phyloP scores from a whole-genome alignment of 2,329 filamentous ascomycete genomes.

The Sordariomycetes sp. region DNA sequence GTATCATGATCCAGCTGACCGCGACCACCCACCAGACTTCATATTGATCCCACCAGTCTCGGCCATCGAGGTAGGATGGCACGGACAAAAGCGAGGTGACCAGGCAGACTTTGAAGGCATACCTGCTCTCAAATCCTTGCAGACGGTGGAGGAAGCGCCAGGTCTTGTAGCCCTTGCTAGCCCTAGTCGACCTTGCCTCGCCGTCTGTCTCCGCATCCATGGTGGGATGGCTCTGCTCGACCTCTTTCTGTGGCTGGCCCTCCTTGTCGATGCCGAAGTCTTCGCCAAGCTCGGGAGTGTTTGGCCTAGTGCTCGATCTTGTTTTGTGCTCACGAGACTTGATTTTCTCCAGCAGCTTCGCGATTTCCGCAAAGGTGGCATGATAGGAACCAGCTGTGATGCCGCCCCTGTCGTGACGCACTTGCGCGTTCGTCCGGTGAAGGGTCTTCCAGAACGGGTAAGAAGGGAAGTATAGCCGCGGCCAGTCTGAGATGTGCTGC shows the following conservation, averaged over 20 bases:
- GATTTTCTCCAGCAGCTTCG: slow-evolving; percentile 30
- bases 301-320: slow-evolving; percentile 3
- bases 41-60: slow-evolving; percentile 44
- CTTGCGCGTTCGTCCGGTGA: slow-evolving; percentile 44
- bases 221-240: slow-evolving; percentile 22
- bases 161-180: slow-evolving; percentile 31
- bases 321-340: slow-evolving; percentile 27
- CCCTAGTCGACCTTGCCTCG: slow-evolving; percentile 20
- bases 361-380: slow-evolving; percentile 33
- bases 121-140: slow-evolving; percentile 49
- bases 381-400: slow-evolving; percentile 43
- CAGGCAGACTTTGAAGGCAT: slow-evolving; percentile 46
- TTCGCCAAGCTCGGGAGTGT: slow-evolving; percentile 8
- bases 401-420: slow-evolving; percentile 49
- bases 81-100: slow-evolving; percentile 41
- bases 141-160: slow-evolving; percentile 42
- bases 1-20: slow-evolving; percentile 45
- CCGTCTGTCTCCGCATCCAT: slow-evolving; percentile 28
- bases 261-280: slow-evolving; percentile 2
- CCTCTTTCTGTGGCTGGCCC: slow-evolving; percentile 12
- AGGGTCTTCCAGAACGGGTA: slow-evolving; percentile 45
- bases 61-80: slow-evolving; percentile 40
- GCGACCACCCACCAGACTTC: slow-evolving; percentile 51
- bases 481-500: slow-evolving; percentile 27
- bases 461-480: slow-evolving; percentile 37